Evolutionary conservation across 495 filamentous ascomycete genomes (phyloP), one percentile per base, ranked within the genome.

Genomic region (Evernia prunastri): DNA sequence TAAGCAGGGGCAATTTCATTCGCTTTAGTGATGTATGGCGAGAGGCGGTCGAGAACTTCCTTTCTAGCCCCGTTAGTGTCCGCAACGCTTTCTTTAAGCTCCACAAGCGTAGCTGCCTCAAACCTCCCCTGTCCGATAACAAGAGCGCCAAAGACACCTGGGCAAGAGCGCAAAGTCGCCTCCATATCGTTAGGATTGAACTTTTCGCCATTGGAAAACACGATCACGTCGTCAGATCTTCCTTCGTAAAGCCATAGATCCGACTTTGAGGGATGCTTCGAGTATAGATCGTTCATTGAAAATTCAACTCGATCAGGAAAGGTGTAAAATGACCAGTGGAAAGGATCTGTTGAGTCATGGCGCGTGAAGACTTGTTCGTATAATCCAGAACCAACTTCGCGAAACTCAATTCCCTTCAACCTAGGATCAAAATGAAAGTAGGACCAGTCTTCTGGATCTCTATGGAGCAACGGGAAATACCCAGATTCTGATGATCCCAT

Each of bases 141-240:
- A 15, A 60, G 25, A n/a, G 58, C 58, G 25, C 39, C 58, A 29
- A 10, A 9, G 4, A 60, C 18, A 0, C 6, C 40, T n/a, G 58
- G 25, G 4, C 23, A 27, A 18, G 35, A 25, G 20, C 27, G 36
- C 11, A 59, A 15, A 18, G 11, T 27, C 7, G 37, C 37, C 40
- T 59, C 58, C 37, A 59, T 59, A 15, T 25, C 20, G 4, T 23
- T 29, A 4, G 58, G 58, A 40, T 37, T 40, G 7, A 59, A 29
- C 7, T 59, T 59, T 29, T 59, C 58, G 11, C 58, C 79, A 56
- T 78, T 80, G 0, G 71, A 65, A 31, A 80, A 72, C 29, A 79
- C 76, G 43, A 81, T 74, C 2, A 81, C 65, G 65, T 81, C 79
- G 57, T 79, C 77, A 7, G 51, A 35, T 15, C 78, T 70, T 6